phyloP scores from a whole-genome alignment of 2,329 filamentous ascomycete genomes.

The Pseudofabraea citricarpa region DNA sequence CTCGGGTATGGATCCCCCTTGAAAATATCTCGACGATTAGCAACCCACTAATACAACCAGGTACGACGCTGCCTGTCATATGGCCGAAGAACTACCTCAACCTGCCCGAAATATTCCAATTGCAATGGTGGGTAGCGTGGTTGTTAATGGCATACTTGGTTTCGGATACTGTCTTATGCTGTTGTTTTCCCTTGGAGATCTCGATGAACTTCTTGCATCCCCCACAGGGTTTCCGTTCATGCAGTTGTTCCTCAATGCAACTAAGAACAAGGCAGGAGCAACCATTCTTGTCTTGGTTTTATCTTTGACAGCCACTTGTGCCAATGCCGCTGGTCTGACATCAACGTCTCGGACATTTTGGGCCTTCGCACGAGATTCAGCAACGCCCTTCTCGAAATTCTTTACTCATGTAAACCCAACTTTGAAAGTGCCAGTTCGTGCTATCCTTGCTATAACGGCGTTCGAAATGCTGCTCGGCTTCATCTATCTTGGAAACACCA shows the following conservation, averaged over 20 bases:
- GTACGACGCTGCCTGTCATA: slow-evolving; percentile 40
- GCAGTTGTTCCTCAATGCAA: slow-evolving; percentile 39
- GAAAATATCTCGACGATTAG: slow-evolving; percentile 26
- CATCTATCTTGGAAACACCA: slow-evolving; percentile 40
- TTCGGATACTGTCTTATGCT: slow-evolving; percentile 37
- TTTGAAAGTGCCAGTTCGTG: slow-evolving; percentile 30
- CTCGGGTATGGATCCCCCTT: slow-evolving; percentile 26
- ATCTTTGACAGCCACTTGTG: slow-evolving; percentile 39
- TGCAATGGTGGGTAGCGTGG: slow-evolving; percentile 38
- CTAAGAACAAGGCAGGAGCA: slow-evolving; percentile 33
- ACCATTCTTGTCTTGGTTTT: slow-evolving; percentile 37
- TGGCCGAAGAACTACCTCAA: slow-evolving; percentile 42
- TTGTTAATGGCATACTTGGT: slow-evolving; percentile 41
- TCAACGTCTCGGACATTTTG: slow-evolving; percentile 38
- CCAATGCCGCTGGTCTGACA: slow-evolving; percentile 39
- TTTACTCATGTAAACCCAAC: slow-evolving; percentile 30
- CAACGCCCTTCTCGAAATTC: slow-evolving; percentile 29
- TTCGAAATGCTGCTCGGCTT: slow-evolving; percentile 41
- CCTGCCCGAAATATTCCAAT: slow-evolving; percentile 35
- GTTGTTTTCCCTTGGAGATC: slow-evolving; percentile 36
- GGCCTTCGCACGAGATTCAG: slow-evolving; percentile 41
- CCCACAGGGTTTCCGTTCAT: slow-evolving; percentile 40
- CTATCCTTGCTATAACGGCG: slow-evolving; percentile 35
- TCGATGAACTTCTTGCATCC: slow-evolving; percentile 34
- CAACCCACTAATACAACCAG: slow-evolving; percentile 32